Evolutionary conservation across 1,139 yeast genomes (phyloP).

Genomic region (Suhomyces bolitotheri): DNA sequence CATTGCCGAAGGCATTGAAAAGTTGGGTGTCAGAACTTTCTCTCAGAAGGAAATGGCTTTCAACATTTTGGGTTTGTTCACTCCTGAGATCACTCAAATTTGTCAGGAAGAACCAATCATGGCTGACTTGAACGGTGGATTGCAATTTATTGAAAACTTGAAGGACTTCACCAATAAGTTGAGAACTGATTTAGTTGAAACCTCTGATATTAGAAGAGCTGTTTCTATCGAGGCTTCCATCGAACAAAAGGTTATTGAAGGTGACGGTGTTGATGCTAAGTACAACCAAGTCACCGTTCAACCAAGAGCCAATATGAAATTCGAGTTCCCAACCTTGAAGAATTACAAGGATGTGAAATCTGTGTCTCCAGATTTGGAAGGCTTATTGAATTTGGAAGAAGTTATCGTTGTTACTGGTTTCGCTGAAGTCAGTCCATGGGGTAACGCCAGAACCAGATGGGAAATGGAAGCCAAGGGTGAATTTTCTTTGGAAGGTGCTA

Average conservation of each 20-base stretch:
- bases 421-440: constrained; percentile 99
- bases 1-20: constrained; percentile 96
- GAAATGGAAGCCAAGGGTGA: constrained; percentile 97
- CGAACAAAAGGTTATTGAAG: constrained; percentile 90
- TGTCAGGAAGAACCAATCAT: constrained; percentile 93
- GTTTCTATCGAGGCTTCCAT: constrained; percentile 90
- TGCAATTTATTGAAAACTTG: constrained; percentile 88
- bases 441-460: constrained; percentile 99
- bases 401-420: constrained; percentile 96
- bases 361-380: constrained; percentile 76
- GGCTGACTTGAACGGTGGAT: constrained; percentile 99
- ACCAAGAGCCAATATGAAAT: constrained; percentile 94
- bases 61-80: constrained; percentile 90
- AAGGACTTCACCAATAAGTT: constrained; percentile 82
- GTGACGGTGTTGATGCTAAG: constrained; percentile 86
- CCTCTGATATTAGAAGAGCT: constrained; percentile 92
- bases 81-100: constrained; percentile 79
- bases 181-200: constrained; percentile 78
- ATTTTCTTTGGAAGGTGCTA: constrained; percentile 96
- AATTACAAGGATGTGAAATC: constrained; percentile 71
- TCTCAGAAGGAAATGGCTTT: constrained; percentile 99
- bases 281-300: constrained; percentile 72
- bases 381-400: constrained; percentile 86
- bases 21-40: constrained; percentile 94
- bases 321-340: constrained; percentile 88